Evolutionary conservation across 2,329 filamentous ascomycete species (phyloP), one percentile per base, ranked within the genome.

Genomic region (Curvularia verruculosa): DNA sequence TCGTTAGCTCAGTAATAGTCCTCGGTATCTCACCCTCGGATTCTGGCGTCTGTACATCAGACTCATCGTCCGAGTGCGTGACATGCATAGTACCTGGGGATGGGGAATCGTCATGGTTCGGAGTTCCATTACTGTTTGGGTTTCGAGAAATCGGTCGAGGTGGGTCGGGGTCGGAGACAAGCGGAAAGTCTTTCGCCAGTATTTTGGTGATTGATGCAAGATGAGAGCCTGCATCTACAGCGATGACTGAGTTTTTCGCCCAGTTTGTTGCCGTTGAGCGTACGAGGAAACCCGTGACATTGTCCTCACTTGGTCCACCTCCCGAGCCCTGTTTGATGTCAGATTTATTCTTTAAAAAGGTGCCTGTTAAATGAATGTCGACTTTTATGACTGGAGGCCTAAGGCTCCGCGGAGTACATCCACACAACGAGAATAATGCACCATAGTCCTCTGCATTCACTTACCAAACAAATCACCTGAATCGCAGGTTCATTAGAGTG

Each of bases 191-290:
- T 28, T 76, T 69, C 60, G 92, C 83, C 24, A 99, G 82, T 46
- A 96, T 90, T 46, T 85, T 84, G n/a, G 87, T 86, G 54, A 99
- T 96, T 53, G 91, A 87, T 26, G 91, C 87, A 39, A 99, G 84
- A 74, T 97, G 90, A 29, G 93, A 91, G 46, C 95, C 95, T 9
- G 92, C 93, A 80, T 99, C 95, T 50, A 99, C 89, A n/a, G 94
- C 92, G 26, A 98, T 82, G 39, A 97, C 77, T 0, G 92, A 97
- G 43, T 90, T 89, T 67, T 88, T 89, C 47, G 84, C 81, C 95
- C 95, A 99, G 60, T 87, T 85, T 50, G 89, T 85, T 28, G 88
- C 85, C 9, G 89, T 83, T 4, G 94, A 94, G 45, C 94, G 89
- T 45, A 98, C 91, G 19, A 99, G 85, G 56, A 98, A 87, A 2